A percentile compares a stretch with the other conserved stretches of the same genome.
These are phyloP conservation scores for Suhomyces pyralidae DNA, from an alignment of 805 yeast genomes.

Conservation along the genomic window DNA sequence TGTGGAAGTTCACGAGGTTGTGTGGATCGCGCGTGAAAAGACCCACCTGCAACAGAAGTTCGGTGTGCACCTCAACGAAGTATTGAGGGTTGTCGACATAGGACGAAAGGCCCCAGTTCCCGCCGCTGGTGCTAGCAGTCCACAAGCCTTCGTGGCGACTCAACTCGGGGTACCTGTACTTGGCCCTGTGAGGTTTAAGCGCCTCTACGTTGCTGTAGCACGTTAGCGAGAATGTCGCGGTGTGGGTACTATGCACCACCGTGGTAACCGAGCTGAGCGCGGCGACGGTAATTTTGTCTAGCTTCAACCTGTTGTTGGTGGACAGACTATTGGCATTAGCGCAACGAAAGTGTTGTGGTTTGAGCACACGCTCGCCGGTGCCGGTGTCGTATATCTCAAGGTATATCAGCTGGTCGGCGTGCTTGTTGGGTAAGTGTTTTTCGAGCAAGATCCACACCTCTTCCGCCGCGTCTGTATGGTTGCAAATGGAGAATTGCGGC, in stretches of 20 bases:
- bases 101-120: slow-evolving; percentile 47
- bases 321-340: slow-evolving; percentile 13
- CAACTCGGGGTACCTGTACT: slow-evolving; percentile 15
- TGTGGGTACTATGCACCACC: slow-evolving; percentile 14
- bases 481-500: slow-evolving; percentile 46
- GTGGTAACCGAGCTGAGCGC: slow-evolving; percentile 28
- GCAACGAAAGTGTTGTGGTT: slow-evolving; percentile 19
- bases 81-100: slow-evolving; percentile 59
- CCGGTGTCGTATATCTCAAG: slow-evolving; percentile 22
- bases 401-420: slow-evolving; percentile 8
- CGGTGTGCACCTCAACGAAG: slow-evolving; percentile 14
- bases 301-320: slow-evolving; percentile 38
- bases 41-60: background rate
- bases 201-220: slow-evolving; percentile 26
- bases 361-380: slow-evolving; percentile 28
- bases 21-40: background rate
- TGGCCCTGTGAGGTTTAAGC: slow-evolving; percentile 28
- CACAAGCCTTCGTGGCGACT: slow-evolving; percentile 40
- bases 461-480: slow-evolving; percentile 20
- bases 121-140: slow-evolving; percentile 48
- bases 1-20: slow-evolving; percentile 35
- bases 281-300: slow-evolving; percentile 27
- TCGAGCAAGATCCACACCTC: slow-evolving; percentile 51
- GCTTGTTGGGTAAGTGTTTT: slow-evolving; percentile 34
- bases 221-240: slow-evolving; percentile 25